A percentile compares a stretch with the other conserved stretches of the same genome.
These are phyloP conservation scores for Fraxinus angustifolia DNA, from an alignment of 305 asterid species.

Conservation along the genomic window DNA sequence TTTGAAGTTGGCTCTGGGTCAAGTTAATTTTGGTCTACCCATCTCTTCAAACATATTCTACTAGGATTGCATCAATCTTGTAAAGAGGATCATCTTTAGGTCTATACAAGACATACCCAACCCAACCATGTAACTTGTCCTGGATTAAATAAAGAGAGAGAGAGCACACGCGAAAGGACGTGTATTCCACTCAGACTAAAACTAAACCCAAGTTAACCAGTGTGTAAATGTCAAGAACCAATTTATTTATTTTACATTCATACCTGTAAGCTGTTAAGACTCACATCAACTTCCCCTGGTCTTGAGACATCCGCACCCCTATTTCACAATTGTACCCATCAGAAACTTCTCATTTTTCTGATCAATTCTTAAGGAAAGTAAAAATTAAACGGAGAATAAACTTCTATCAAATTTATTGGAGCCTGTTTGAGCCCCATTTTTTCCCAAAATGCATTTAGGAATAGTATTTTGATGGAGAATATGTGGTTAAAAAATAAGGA, in stretches of 20 bases:
- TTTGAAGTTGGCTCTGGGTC: too few species aligned
- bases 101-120: background rate
- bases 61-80: background rate
- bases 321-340: conserved; percentile 24
- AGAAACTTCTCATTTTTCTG: conserved; percentile 32
- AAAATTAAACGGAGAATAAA: conserved; percentile 16
- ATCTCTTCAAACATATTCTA: background rate
- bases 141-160: background rate
- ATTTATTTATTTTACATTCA: conserved; percentile 1
- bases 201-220: background rate
- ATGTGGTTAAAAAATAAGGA: background rate
- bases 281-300: conserved; percentile 74
- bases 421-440: background rate
- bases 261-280: conserved; percentile 76
- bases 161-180: conserved; percentile 11
- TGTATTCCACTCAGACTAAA: conserved; percentile 7
- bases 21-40: too few species aligned
- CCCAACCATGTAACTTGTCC: background rate
- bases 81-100: background rate
- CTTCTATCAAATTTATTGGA: background rate
- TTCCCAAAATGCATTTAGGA: background rate
- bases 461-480: background rate
- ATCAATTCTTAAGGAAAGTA: conserved; percentile 22
- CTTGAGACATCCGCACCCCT: conserved; percentile 87
- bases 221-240: background rate